Conservation (phyloP, 2,329 filamentous ascomycete species). For the Blumeria graminis region DNA sequence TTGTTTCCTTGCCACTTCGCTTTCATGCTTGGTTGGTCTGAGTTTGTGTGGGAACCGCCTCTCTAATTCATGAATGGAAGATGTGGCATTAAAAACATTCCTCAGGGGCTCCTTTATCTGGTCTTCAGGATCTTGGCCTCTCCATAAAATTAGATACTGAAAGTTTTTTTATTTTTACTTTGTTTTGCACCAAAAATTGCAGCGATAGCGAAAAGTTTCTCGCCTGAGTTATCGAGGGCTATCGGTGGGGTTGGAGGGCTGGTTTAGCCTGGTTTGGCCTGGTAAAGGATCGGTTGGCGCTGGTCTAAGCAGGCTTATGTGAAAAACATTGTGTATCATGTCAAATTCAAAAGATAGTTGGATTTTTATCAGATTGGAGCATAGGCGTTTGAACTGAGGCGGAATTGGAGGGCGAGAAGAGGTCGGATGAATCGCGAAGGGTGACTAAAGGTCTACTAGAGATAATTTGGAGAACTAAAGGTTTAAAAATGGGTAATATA, state of each 20-base stretch:
- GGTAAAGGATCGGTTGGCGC: background rate
- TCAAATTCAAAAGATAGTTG: background rate
- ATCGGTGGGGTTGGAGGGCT: background rate
- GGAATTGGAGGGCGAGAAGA: too few relatives aligned
- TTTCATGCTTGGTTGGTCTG: background rate
- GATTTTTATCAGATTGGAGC: too few relatives aligned
- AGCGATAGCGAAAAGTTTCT: background rate
- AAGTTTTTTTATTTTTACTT: background rate
- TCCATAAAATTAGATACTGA: background rate
- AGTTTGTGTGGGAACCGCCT: background rate
- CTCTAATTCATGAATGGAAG: background rate
- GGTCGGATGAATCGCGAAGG: too few relatives aligned
- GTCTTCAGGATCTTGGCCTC: background rate
- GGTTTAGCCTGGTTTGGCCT: too few relatives aligned
- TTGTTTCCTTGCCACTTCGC: background rate
- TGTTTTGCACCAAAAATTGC: background rate
- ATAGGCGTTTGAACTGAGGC: too few relatives aligned
- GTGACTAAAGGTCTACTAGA: too few relatives aligned
- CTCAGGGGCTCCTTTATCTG: background rate
- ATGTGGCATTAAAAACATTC: conserved; percentile 1
- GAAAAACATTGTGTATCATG: background rate
- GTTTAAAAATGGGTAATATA: too few relatives aligned
- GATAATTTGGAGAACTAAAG: too few relatives aligned
- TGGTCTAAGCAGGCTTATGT: background rate
- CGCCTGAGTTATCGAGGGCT: background rate